These are phyloP conservation scores for Didymella exigua DNA, from an alignment of 2,329 filamentous ascomycete species.

Conservation along the genomic window DNA sequence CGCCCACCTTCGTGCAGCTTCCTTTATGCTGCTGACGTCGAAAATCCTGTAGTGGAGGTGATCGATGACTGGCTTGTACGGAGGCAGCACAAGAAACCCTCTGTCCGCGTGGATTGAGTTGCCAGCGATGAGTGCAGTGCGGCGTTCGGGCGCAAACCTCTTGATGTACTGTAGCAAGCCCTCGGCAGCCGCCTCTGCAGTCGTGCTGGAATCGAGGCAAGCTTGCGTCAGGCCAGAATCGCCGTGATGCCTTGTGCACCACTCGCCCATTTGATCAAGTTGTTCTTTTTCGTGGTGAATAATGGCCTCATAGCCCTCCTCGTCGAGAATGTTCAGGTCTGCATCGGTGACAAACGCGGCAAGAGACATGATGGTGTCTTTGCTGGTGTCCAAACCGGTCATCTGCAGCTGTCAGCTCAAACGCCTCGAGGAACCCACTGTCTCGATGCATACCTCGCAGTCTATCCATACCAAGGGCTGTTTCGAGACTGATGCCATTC, in stretches of 20 bases:
- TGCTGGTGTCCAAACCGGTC: constrained; percentile 81
- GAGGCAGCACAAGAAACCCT: constrained; percentile 75
- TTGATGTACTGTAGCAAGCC: constrained; percentile 80
- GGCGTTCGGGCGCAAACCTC: constrained; percentile 68
- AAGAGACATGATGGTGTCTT: constrained; percentile 86
- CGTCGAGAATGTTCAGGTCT: constrained; percentile 75
- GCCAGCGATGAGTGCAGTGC: constrained; percentile 78
- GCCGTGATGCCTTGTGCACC: constrained; percentile 83
- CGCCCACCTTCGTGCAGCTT: constrained; percentile 84
- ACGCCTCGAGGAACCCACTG: background rate
- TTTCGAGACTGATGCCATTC: constrained; percentile 59
- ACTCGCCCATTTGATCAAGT: constrained; percentile 82
- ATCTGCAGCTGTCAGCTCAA: constrained; percentile 64
- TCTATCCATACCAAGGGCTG: constrained; percentile 87
- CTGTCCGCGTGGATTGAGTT: constrained; percentile 93
- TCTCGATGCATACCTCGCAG: constrained; percentile 60
- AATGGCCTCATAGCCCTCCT: constrained; percentile 77
- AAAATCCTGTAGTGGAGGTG: constrained; percentile 89
- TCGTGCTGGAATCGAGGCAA: constrained; percentile 74
- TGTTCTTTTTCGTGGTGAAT: constrained; percentile 74
- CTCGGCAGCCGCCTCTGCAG: constrained; percentile 72
- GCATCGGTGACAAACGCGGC: constrained; percentile 89
- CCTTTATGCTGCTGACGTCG: constrained; percentile 91
- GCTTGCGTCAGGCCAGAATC: constrained; percentile 79
- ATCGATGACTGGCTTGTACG: constrained; percentile 74